A percentile compares a stretch with the other conserved stretches of the same genome.
phyloP scores from a whole-genome alignment of 2,329 filamentous ascomycete genomes.

The Diaporthe sp. region DNA sequence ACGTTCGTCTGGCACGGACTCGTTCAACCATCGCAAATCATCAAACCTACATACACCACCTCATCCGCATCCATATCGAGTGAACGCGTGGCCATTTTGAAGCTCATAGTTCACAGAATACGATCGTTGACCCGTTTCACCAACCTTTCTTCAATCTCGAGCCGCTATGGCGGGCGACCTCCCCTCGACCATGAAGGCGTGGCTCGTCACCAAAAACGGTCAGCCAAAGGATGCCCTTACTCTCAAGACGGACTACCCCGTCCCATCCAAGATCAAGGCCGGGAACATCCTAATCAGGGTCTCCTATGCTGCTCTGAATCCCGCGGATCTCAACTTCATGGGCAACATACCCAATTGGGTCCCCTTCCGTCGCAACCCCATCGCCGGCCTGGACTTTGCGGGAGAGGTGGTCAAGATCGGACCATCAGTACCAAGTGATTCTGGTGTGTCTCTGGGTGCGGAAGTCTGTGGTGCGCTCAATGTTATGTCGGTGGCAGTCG shows the following conservation, averaged over 20 bases:
- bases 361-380: constrained; percentile 50
- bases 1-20: too few species aligned
- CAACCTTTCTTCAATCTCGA: not conserved
- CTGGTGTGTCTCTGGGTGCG: constrained; percentile 45
- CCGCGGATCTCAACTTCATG: constrained; percentile 53
- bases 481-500: constrained; percentile 46
- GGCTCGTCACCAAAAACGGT: constrained; percentile 48
- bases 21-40: not conserved
- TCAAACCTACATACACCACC: not conserved
- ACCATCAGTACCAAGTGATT: constrained; percentile 37
- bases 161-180: constrained; percentile 35
- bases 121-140: not conserved
- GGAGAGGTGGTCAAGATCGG: constrained; percentile 52
- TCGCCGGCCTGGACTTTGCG: constrained; percentile 52
- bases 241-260: constrained; percentile 45
- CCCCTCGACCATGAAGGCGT: constrained; percentile 49
- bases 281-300: constrained; percentile 50
- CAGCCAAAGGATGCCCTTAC: constrained; percentile 46
- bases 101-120: not conserved
- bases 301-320: constrained; percentile 54
- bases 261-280: constrained; percentile 40
- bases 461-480: constrained; percentile 51
- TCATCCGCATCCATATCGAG: not conserved
- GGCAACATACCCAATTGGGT: constrained; percentile 48
- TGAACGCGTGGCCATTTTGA: not conserved